Evolutionary conservation across 2,329 filamentous ascomycete genomes (phyloP), one percentile per base, ranked within the genome.

Genomic region (Leptographium wingfieldii): DNA sequence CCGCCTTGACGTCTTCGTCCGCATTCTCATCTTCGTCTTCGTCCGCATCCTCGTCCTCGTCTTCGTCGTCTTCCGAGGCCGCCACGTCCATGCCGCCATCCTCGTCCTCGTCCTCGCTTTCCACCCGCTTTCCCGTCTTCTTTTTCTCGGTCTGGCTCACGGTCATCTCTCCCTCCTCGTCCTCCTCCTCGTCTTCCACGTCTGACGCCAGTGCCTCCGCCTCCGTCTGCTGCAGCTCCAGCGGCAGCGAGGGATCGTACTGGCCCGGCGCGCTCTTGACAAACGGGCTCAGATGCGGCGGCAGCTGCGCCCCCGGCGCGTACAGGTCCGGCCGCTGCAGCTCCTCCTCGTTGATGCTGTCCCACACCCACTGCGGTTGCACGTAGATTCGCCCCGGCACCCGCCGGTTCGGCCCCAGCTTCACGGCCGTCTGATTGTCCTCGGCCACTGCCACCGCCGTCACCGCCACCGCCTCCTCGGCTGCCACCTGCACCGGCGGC

Each of bases 281-380:
- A 80, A 95, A 99, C 31, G 94, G 94, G 72, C 92, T 97, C 67
- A 99, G 74, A 79, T 99, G 94, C 14, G 94, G 94, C 27, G 94
- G 94, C 38, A 99, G 79, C 66, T 90, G 86, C 22, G 92, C 87
- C 22, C 94, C 94, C 2, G 94, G 94, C 0, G 87, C 89, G 69
- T 99, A 99, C 43, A 92, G 74, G 69, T 96, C 90, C 38, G 92
- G 84, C 65, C 88, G 82, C 71, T 96, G 85, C 60, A 99, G 77
- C 73, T 92, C 90, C 63, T 90, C 90, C 54, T 94, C 89, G 71
- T 99, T 99, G 71, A 96, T 77, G 68, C 89, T 92, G 70, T 99
- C 94, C 94, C 94, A 99, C 4, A 99, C 85, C 92, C 95, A 99
- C 71, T 99, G 94, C 25, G 94, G 94, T 76, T 99, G 94, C 60